A percentile compares a stretch with the other conserved stretches of the same genome.
phyloP scores from a whole-genome alignment of 2,329 filamentous ascomycete genomes.

The Epichloe sylvatica region DNA sequence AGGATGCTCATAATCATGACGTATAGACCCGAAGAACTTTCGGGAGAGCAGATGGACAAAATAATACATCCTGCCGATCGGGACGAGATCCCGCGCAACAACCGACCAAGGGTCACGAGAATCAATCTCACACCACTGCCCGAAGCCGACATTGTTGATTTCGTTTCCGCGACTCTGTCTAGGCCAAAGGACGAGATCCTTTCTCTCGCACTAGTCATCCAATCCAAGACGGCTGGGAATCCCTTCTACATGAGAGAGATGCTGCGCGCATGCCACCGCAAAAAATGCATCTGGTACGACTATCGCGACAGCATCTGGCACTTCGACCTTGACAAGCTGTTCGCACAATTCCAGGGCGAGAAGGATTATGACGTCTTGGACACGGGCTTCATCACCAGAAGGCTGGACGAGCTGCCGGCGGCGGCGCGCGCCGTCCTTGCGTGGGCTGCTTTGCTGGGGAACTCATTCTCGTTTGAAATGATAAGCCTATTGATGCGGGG shows the following conservation, averaged over 20 bases:
- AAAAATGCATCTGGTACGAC: conserved; percentile 82
- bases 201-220: conserved; percentile 68
- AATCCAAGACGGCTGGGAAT: conserved; percentile 79
- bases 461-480: conserved; percentile 69
- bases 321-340: conserved; percentile 73
- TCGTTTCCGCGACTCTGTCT: conserved; percentile 70
- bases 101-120: conserved; percentile 47
- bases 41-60: conserved; percentile 38
- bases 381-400: conserved; percentile 66
- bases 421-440: conserved; percentile 66
- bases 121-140: conserved; percentile 59
- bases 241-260: conserved; percentile 88
- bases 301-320: conserved; percentile 73
- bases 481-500: conserved; percentile 64
- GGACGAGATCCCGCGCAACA: conserved; percentile 33
- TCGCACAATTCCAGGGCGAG: conserved; percentile 68
- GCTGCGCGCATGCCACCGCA: conserved; percentile 73
- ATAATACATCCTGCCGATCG: conserved; percentile 40
- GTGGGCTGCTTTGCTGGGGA: conserved; percentile 76
- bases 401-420: conserved; percentile 60
- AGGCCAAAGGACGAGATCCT: conserved; percentile 57
- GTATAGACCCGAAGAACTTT: conserved; percentile 52
- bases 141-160: conserved; percentile 69
- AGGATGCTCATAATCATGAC: conserved; percentile 75
- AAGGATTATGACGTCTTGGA: conserved; percentile 68